Percentiles rank a stretch among this genome's conserved stretches.
These are phyloP conservation scores for Vicia sativa DNA, from an alignment of 306 rosid species.

Conservation along the genomic window DNA sequence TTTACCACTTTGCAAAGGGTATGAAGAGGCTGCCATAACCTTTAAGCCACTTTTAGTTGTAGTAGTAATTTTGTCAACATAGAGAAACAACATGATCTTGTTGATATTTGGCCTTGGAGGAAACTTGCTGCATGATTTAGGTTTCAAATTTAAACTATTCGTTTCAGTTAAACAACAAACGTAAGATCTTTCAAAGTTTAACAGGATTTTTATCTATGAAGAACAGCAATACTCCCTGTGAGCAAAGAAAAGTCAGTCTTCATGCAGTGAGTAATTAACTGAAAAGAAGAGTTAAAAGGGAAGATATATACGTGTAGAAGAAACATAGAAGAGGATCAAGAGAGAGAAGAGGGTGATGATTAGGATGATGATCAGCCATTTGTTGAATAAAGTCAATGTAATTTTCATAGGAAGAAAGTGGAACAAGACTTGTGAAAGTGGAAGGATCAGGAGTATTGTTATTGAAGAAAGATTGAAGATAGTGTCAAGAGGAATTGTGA, in stretches of 20 bases:
- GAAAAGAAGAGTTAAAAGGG: background rate
- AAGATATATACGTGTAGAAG: slow-evolving; percentile 55
- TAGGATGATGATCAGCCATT: slow-evolving; percentile 37
- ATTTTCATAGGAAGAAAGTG: slow-evolving; percentile 57
- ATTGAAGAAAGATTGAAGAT: slow-evolving; percentile 46
- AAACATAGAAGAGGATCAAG: slow-evolving; percentile 67
- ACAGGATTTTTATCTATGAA: slow-evolving; percentile 48
- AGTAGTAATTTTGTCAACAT: slow-evolving; percentile 56
- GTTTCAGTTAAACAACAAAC: background rate
- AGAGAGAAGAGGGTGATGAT: slow-evolving; percentile 54
- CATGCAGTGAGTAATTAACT: background rate
- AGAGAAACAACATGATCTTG: slow-evolving; percentile 57
- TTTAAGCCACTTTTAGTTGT: slow-evolving; percentile 58
- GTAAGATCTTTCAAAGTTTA: background rate
- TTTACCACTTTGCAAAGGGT: slow-evolving; percentile 52
- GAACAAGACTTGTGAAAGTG: slow-evolving; percentile 50
- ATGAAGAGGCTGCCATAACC: slow-evolving; percentile 76
- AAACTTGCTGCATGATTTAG: slow-evolving; percentile 46
- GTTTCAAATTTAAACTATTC: slow-evolving; percentile 7
- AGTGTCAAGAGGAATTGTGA: slow-evolving; percentile 44
- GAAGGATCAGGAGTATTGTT: slow-evolving; percentile 22
- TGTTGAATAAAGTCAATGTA: slow-evolving; percentile 50
- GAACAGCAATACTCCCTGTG: slow-evolving; percentile 49
- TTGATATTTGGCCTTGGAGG: slow-evolving; percentile 56
- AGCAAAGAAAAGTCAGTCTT: background rate